Percentiles rank a stretch among this genome's conserved stretches.
These are phyloP conservation scores for Persicaria maculosa DNA, from an alignment of 148 eudicot genomes.

Conservation along the genomic window DNA sequence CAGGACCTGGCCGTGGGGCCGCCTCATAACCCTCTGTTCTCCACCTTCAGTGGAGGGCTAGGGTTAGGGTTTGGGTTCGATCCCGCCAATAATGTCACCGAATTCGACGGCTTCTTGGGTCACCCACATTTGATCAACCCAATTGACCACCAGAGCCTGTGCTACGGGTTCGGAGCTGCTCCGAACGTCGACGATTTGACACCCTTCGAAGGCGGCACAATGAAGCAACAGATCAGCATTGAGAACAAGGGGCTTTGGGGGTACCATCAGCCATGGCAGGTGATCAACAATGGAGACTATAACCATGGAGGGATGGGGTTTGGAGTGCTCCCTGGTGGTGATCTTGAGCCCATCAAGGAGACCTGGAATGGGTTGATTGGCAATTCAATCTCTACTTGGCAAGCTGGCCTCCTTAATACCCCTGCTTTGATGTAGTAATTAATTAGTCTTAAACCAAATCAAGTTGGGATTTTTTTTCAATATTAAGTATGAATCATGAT, in stretches of 20 bases:
- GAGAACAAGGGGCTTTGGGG: slow-evolving; percentile 1
- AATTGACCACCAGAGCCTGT: neutral
- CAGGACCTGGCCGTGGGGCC: neutral
- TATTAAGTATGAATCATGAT: neutral
- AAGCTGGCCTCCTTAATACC: slow-evolving; percentile 1
- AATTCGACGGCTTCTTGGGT: neutral
- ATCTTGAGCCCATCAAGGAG: neutral
- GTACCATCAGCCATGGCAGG: neutral
- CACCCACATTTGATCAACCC: neutral
- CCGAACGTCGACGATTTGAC: neutral
- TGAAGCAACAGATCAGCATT: neutral
- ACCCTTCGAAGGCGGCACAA: neutral
- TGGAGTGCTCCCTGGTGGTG: neutral
- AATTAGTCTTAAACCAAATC: neutral
- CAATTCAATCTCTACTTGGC: neutral
- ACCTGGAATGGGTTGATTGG: neutral
- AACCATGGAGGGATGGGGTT: neutral
- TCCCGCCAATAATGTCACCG: neutral
- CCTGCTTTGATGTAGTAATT: slow-evolving; percentile 5
- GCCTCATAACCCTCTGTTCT: neutral
- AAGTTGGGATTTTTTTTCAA: neutral
- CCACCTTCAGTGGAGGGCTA: neutral
- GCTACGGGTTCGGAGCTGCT: slow-evolving; percentile 1
- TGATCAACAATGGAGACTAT: neutral
- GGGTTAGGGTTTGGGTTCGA: slow-evolving; percentile 8